Evolutionary conservation across 306 rosid genomes (phyloP).

Genomic region (Citrullus amarus): DNA sequence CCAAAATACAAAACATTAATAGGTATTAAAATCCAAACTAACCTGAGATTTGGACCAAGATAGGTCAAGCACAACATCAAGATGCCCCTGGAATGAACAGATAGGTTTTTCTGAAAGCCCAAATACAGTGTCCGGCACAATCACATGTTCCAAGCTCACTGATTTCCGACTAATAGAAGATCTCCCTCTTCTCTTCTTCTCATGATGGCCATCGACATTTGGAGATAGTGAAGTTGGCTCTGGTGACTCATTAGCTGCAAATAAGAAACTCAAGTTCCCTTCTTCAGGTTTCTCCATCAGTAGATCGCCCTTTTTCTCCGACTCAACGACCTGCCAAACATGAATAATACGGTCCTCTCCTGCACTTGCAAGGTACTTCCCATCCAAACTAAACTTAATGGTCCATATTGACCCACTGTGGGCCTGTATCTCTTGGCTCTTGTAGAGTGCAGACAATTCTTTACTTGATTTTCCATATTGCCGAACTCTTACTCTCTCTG

Average conservation of each 20-base stretch:
- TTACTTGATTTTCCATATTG: conserved; percentile 83
- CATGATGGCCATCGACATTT: conserved; percentile 34
- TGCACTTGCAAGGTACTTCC: conserved; percentile 89
- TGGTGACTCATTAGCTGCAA: conserved; percentile 60
- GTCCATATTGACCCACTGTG: conserved; percentile 90
- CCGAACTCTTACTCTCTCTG: conserved; percentile 73
- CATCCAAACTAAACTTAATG: conserved; percentile 91
- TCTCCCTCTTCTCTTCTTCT: conserved; percentile 82
- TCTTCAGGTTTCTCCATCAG: conserved; percentile 60
- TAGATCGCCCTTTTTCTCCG: conserved; percentile 75
- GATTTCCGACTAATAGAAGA: conserved; percentile 68
- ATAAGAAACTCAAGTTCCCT: conserved; percentile 41
- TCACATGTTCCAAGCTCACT: conserved; percentile 58
- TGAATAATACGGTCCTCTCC: conserved; percentile 96
- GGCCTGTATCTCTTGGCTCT: conserved; percentile 92
- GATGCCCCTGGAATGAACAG: conserved; percentile 83
- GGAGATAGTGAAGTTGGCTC: conserved; percentile 52
- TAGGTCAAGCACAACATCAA: conserved; percentile 81
- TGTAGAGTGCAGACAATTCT: conserved; percentile 62
- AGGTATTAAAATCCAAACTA: conserved; percentile 19
- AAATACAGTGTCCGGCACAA: conserved; percentile 64
- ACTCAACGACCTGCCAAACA: conserved; percentile 84
- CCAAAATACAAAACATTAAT: conserved; percentile 6
- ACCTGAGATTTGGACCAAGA: conserved; percentile 99
- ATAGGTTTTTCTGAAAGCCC: conserved; percentile 75